Evolutionary conservation across 176 grass and related monocot species (phyloP).

Genomic region (Paspalum notatum): DNA sequence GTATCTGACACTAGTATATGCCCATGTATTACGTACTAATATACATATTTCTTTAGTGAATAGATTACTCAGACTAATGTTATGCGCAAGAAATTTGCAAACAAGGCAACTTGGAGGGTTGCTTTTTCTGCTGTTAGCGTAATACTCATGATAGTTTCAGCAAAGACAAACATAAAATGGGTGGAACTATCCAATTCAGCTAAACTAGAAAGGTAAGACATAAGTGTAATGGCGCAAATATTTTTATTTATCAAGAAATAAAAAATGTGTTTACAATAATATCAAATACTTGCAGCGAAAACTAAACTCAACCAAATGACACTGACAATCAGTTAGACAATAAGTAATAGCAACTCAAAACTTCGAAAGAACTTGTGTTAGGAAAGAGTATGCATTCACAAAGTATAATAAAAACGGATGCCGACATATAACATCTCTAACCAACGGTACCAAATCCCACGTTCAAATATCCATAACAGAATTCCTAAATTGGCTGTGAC

Average conservation of each 20-base stretch:
- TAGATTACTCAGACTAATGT: neutral
- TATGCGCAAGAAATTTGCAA: neutral
- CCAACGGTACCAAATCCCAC: neutral
- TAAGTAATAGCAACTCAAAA: neutral
- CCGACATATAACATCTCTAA: neutral
- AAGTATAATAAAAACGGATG: slow-evolving; percentile 9
- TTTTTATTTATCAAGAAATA: neutral
- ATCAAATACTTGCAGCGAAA: neutral
- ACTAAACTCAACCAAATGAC: slow-evolving; percentile 20
- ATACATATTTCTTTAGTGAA: no score
- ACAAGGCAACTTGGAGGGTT: neutral
- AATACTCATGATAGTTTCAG: neutral
- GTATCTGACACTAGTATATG: neutral
- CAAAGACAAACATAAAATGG: neutral
- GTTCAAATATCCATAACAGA: neutral
- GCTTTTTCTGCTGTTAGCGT: neutral
- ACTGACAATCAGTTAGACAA: neutral
- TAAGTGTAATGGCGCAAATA: neutral
- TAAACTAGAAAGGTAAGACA: slow-evolving; percentile 12
- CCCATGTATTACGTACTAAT: neutral
- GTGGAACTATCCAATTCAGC: neutral
- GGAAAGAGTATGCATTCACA: neutral
- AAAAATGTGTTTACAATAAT: neutral
- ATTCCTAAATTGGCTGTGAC: neutral
- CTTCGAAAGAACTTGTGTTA: neutral